Evolutionary conservation across 257 asterid genomes (phyloP).

Genomic region (Jacaranda mimosifolia): DNA sequence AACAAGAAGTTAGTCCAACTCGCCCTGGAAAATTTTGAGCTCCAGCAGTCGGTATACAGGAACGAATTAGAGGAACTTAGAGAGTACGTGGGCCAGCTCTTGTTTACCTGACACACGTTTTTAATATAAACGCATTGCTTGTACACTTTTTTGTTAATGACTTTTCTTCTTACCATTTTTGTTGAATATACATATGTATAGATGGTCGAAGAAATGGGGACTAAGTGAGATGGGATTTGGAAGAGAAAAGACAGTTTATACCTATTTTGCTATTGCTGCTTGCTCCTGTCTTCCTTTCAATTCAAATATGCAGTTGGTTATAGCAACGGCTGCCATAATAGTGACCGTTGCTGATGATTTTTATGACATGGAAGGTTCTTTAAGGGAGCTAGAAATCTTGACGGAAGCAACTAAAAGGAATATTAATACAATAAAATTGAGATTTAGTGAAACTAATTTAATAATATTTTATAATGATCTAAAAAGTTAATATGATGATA

Average conservation of each 20-base stretch:
- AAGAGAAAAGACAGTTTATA: slow-evolving; percentile 62
- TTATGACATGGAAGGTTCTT: slow-evolving; percentile 65
- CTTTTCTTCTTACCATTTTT: neutral
- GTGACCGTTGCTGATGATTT: slow-evolving; percentile 68
- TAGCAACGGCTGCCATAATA: slow-evolving; percentile 57
- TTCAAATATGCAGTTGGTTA: slow-evolving; percentile 45
- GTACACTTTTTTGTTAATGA: neutral
- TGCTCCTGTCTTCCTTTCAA: slow-evolving; percentile 47
- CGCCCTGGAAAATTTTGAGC: slow-evolving; percentile 57
- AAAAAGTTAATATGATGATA: too few species aligned
- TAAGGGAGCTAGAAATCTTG: slow-evolving; percentile 44
- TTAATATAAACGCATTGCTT: neutral
- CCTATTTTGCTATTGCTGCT: slow-evolving; percentile 59
- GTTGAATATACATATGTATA: neutral
- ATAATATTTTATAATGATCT: too few species aligned
- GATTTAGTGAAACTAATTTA: too few species aligned
- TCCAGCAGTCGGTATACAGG: slow-evolving; percentile 51
- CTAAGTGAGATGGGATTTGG: slow-evolving; percentile 73
- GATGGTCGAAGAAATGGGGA: slow-evolving; percentile 67
- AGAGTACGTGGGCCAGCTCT: slow-evolving; percentile 37
- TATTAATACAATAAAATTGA: too few species aligned
- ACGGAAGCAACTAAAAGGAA: slow-evolving; percentile 62
- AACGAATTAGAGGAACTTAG: slow-evolving; percentile 64
- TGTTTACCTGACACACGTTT: neutral
- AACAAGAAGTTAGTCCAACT: slow-evolving; percentile 58